A percentile compares a stretch with the other conserved stretches of the same genome.
Conservation (phyloP, 495 filamentous ascomycete species). For the Penicillium parvum region DNA sequence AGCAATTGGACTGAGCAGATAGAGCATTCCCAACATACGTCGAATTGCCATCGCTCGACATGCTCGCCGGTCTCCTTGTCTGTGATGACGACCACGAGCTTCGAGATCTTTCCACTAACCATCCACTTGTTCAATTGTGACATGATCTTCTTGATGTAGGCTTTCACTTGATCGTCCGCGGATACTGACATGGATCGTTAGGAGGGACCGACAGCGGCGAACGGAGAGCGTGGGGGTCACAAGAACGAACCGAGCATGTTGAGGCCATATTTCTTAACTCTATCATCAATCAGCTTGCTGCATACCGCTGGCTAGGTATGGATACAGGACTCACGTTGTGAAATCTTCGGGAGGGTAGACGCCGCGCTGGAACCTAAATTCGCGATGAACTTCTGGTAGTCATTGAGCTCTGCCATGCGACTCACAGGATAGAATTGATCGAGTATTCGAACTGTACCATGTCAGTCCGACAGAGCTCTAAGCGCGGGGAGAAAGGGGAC, state of each 20-base stretch:
- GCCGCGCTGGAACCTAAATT: conserved; percentile 77
- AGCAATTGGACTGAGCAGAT: neutral
- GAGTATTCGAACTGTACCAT: conserved; percentile 83
- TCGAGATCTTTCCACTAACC: conserved; percentile 90
- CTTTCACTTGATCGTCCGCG: conserved; percentile 94
- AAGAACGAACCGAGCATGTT: conserved; percentile 77
- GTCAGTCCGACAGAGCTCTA: conserved; percentile 15
- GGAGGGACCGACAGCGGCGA: neutral
- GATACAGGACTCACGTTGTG: conserved; percentile 59
- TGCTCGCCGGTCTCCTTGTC: conserved; percentile 95
- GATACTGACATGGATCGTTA: conserved; percentile 57
- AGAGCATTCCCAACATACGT: conserved; percentile 49
- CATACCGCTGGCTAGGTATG: neutral
- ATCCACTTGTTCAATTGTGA: conserved; percentile 95
- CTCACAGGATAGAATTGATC: conserved; percentile 86
- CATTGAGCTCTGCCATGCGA: neutral
- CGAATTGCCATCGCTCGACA: conserved; percentile 97
- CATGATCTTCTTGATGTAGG: conserved; percentile 99
- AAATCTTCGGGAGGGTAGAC: conserved; percentile 99
- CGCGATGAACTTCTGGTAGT: conserved; percentile 4
- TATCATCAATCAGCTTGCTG: conserved; percentile 21
- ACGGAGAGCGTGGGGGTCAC: neutral
- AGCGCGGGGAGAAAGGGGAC: conserved; percentile 26
- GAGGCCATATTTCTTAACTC: conserved; percentile 98
- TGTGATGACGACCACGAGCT: conserved; percentile 93